Evolutionary conservation across 148 eudicot species (phyloP).

Genomic region (Diospyros lotus): DNA sequence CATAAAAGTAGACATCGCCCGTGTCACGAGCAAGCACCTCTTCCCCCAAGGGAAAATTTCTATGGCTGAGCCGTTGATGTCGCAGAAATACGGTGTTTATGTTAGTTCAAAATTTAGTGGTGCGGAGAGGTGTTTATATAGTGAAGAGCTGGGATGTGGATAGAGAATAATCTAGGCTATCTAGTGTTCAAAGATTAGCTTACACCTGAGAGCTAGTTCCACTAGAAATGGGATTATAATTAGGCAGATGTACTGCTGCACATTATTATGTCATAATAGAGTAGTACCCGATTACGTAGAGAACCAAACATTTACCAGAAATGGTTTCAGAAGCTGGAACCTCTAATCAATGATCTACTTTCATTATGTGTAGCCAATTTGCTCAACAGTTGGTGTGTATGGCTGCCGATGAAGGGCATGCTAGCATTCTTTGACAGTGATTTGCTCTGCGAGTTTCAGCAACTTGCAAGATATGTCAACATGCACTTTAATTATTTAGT

Average conservation of each 20-base stretch:
- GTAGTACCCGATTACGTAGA: not conserved
- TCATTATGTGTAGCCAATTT: not conserved
- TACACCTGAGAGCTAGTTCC: not conserved
- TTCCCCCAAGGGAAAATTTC: not conserved
- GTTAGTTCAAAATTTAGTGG: not conserved
- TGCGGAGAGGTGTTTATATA: constrained; percentile 8
- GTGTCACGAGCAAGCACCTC: not conserved
- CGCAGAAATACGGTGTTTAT: not conserved
- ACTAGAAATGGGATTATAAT: not conserved
- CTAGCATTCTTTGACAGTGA: not conserved
- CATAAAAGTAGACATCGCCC: constrained; percentile 17
- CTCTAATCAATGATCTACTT: not conserved
- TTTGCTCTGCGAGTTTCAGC: not conserved
- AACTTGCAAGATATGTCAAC: not conserved
- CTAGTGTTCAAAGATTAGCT: too few relatives aligned
- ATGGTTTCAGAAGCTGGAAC: not conserved
- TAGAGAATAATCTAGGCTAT: constrained; percentile 4
- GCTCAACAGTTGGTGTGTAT: not conserved
- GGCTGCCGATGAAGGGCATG: not conserved
- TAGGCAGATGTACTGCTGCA: not conserved
- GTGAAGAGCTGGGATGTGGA: constrained; percentile 11
- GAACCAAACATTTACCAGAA: not conserved
- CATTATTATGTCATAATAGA: not conserved
- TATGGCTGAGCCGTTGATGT: not conserved
- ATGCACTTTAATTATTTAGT: not conserved